A percentile compares a stretch with the other conserved stretches of the same genome.
Conservation (phyloP, 176 grass and related monocot genomes). For the Oryza meyeriana region DNA sequence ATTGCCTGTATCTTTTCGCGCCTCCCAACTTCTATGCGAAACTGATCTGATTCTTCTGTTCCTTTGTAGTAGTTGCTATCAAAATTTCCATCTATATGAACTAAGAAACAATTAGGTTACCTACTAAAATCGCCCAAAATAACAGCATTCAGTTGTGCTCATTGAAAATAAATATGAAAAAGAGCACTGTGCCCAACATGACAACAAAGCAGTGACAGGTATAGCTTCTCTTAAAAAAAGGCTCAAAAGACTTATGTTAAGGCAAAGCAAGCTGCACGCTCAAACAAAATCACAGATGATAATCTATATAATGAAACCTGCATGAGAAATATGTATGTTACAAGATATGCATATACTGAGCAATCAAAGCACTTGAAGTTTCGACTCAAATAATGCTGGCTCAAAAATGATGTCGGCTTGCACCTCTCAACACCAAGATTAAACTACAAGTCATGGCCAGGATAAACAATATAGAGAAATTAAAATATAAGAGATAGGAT, state of each 20-base stretch:
- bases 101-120: not conserved
- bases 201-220: not conserved
- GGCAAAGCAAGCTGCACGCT: not conserved
- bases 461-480: not conserved
- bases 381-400: not conserved
- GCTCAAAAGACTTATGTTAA: not conserved
- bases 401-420: not conserved
- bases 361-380: not conserved
- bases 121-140: not conserved
- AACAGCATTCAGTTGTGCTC: not conserved
- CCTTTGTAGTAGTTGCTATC: slow-evolving; percentile 67
- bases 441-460: not conserved
- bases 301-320: not conserved
- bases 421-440: not conserved
- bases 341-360: not conserved
- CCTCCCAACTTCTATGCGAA: slow-evolving; percentile 71
- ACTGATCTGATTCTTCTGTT: slow-evolving; percentile 69
- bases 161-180: not conserved
- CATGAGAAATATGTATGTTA: not conserved
- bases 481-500: not conserved
- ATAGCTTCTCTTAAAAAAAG: not conserved
- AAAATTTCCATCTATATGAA: slow-evolving; percentile 62
- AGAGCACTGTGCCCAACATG: not conserved
- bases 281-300: not conserved
- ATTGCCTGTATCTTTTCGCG: slow-evolving; percentile 66